phyloP scores from a whole-genome alignment of 306 rosid genomes.

The Cicer chorassanicum region DNA sequence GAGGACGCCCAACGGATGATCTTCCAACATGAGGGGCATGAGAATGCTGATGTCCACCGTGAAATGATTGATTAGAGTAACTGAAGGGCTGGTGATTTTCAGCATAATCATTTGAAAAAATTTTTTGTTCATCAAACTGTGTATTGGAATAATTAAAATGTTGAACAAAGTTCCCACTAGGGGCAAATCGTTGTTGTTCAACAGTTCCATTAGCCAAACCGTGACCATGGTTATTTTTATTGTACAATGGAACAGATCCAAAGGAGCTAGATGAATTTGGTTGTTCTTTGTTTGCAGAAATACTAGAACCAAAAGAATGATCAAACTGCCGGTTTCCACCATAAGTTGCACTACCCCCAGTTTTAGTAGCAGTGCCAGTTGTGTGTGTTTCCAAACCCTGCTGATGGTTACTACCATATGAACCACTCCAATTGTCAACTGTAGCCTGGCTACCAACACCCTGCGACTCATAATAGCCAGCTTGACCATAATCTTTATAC shows the following conservation, averaged over 20 bases:
- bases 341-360: conserved; percentile 38
- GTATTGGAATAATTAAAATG: conserved; percentile 59
- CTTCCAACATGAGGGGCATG: conserved; percentile 61
- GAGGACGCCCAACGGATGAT: conserved; percentile 85
- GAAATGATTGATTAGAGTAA: conserved; percentile 61
- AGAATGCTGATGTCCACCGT: conserved; percentile 60
- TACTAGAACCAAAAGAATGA: conserved; percentile 54
- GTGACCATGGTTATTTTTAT: conserved; percentile 55
- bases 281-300: conserved; percentile 52
- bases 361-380: conserved; percentile 43
- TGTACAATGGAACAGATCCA: conserved; percentile 57
- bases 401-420: conserved; percentile 48
- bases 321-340: conserved; percentile 55
- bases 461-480: conserved; percentile 50
- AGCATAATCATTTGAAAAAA: conserved; percentile 52
- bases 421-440: conserved; percentile 56
- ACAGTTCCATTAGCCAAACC: conserved; percentile 56
- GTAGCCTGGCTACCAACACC: conserved; percentile 52
- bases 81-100: conserved; percentile 56
- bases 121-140: conserved; percentile 50
- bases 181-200: conserved; percentile 54
- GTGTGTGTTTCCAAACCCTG: conserved; percentile 52
- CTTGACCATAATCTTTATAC: conserved; percentile 51
- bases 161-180: conserved; percentile 55
- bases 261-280: conserved; percentile 57